Conservation (phyloP, 352 stramenopile species). For the Globisporangium nodosum region DNA sequence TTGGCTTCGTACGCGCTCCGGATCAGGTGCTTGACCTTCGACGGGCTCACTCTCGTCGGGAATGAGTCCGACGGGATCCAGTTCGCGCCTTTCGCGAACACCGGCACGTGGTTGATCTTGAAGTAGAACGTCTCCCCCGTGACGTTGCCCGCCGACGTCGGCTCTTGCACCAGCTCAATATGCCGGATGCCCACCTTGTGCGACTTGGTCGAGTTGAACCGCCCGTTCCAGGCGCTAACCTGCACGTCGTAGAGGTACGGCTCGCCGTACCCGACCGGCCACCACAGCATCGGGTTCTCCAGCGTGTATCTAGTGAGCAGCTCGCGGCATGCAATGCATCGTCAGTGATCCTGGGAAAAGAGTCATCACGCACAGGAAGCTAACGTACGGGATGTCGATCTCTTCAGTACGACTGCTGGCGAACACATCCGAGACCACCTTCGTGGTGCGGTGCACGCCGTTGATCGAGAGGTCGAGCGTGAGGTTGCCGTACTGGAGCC, state of each 20-base stretch:
- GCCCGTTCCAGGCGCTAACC: constrained; percentile 26
- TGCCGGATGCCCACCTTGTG: constrained; percentile 55
- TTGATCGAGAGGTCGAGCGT: constrained; percentile 50
- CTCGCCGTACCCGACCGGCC: constrained; percentile 55
- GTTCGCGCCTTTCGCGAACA: constrained; percentile 78
- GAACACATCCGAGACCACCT: constrained; percentile 13
- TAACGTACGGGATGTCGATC: constrained; percentile 34
- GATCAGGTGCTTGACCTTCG: constrained; percentile 43
- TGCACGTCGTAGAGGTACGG: constrained; percentile 57
- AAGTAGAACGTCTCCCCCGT: constrained; percentile 70
- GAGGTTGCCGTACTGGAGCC: constrained; percentile 24
- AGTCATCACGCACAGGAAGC: background rate
- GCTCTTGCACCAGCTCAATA: constrained; percentile 54
- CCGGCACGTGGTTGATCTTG: constrained; percentile 51
- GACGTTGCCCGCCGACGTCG: constrained; percentile 35
- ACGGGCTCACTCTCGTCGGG: constrained; percentile 37
- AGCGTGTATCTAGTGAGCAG: constrained; percentile 27
- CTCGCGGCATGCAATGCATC: background rate
- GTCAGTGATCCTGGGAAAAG: background rate
- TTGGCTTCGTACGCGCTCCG: constrained; percentile 51
- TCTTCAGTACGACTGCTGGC: constrained; percentile 10
- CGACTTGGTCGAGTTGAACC: constrained; percentile 24
- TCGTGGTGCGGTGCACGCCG: constrained; percentile 17
- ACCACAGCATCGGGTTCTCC: constrained; percentile 60
- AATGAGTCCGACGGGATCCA: constrained; percentile 80